Percentiles rank a stretch among this genome's conserved stretches.
Conservation (phyloP, 495 filamentous ascomycete genomes). For the Aspergillus cristatus region DNA sequence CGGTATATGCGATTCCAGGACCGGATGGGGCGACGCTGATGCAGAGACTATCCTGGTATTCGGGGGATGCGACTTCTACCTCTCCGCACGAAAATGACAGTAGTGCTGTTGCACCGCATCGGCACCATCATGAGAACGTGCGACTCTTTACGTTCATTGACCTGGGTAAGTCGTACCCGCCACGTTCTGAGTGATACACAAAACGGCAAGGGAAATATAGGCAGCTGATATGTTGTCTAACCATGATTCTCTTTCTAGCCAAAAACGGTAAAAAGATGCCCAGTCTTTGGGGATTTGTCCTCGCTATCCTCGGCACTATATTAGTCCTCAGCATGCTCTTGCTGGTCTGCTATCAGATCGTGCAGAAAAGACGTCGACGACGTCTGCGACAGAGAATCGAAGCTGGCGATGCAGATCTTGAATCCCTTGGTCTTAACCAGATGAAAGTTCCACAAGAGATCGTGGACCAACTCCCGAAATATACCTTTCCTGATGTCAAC, state of each 20-base stretch:
- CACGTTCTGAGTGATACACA: background rate
- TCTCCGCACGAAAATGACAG: constrained; percentile 28
- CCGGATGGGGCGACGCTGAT: constrained; percentile 56
- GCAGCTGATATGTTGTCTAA: constrained; percentile 1
- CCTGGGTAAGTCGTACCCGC: constrained; percentile 36
- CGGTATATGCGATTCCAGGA: constrained; percentile 77
- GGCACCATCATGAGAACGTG: constrained; percentile 39
- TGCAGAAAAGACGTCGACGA: constrained; percentile 57
- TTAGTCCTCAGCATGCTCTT: constrained; percentile 53
- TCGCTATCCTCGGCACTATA: constrained; percentile 71
- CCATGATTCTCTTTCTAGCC: background rate
- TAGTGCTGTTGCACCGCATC: constrained; percentile 16
- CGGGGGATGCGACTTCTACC: constrained; percentile 54
- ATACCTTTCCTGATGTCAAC: constrained; percentile 51
- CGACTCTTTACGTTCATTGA: constrained; percentile 57
- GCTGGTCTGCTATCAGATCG: constrained; percentile 61
- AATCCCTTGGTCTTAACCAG: constrained; percentile 67
- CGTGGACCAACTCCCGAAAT: constrained; percentile 63
- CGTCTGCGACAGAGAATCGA: constrained; percentile 58
- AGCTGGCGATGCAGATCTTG: constrained; percentile 69
- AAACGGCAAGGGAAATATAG: too few species aligned
- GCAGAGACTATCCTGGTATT: constrained; percentile 62
- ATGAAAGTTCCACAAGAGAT: constrained; percentile 59
- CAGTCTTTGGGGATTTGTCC: constrained; percentile 72
- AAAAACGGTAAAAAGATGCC: constrained; percentile 33